phyloP scores from a whole-genome alignment of 2,329 filamentous ascomycete species.

The Calonectria henricotiae region DNA sequence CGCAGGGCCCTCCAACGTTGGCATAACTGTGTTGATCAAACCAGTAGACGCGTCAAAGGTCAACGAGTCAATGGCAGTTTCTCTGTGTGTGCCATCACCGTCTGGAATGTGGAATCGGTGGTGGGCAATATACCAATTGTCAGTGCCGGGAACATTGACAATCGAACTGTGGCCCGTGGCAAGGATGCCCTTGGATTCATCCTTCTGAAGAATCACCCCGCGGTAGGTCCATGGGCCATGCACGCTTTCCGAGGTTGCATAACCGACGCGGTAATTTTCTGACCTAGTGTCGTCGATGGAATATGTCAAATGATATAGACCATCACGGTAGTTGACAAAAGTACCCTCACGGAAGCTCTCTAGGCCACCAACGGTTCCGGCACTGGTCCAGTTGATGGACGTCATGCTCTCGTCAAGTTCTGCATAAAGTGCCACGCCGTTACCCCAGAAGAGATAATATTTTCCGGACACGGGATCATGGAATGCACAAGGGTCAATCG shows the following conservation, averaged over 20 bases:
- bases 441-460: conserved; percentile 77
- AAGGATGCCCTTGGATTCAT: conserved; percentile 61
- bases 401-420: conserved; percentile 65
- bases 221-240: conserved; percentile 64
- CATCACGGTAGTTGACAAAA: conserved; percentile 64
- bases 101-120: conserved; percentile 65
- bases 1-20: conserved; percentile 42
- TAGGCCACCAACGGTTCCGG: conserved; percentile 57
- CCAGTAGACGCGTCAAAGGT: conserved; percentile 59
- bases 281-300: conserved; percentile 66
- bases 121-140: conserved; percentile 68
- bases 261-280: conserved; percentile 65
- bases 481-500: conserved; percentile 76
- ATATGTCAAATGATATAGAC: conserved; percentile 66
- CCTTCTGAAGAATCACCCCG: conserved; percentile 63
- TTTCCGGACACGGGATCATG: conserved; percentile 72
- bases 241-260: conserved; percentile 60
- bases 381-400: conserved; percentile 60
- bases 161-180: conserved; percentile 65
- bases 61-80: conserved; percentile 63
- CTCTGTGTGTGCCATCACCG: conserved; percentile 63
- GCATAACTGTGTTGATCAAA: conserved; percentile 58
- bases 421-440: conserved; percentile 61
- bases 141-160: conserved; percentile 64
- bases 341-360: conserved; percentile 60